Conservation (phyloP, 140 eudicot species). For the Senecio squalidus region DNA sequence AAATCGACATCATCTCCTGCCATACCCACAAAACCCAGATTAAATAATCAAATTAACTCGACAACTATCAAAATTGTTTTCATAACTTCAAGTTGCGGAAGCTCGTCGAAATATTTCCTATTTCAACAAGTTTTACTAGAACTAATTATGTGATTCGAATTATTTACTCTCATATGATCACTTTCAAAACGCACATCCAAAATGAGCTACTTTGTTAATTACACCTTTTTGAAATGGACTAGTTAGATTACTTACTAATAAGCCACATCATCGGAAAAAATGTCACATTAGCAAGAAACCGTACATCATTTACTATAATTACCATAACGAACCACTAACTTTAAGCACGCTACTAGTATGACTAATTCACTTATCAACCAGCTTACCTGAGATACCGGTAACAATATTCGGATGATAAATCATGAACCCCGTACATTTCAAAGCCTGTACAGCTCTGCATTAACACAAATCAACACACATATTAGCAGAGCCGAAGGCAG, state of each 20-base stretch:
- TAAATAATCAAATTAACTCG: neutral
- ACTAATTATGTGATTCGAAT: neutral
- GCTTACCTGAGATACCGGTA: conserved; percentile 41
- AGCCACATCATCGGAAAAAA: too few relatives aligned
- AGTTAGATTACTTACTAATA: too few relatives aligned
- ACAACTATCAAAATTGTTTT: neutral
- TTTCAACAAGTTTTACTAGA: neutral
- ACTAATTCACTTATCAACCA: neutral
- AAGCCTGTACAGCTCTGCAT: conserved; percentile 66
- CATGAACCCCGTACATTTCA: conserved; percentile 92
- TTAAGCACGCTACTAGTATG: neutral
- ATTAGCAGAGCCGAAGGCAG: too few relatives aligned
- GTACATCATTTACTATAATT: neutral
- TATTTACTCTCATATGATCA: neutral
- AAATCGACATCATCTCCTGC: conserved; percentile 50
- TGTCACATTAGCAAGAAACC: neutral
- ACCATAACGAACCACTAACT: neutral
- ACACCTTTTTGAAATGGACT: neutral
- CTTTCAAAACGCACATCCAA: neutral
- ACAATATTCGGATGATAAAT: conserved; percentile 68
- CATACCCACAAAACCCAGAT: conserved; percentile 9
- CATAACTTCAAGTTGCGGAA: neutral
- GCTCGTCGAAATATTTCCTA: neutral
- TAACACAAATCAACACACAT: neutral
- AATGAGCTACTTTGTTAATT: too few relatives aligned